Base-by-base conservation (phyloP, 1,284 basidiomycete genomes). In the Apiotrichum gracile region DNA sequence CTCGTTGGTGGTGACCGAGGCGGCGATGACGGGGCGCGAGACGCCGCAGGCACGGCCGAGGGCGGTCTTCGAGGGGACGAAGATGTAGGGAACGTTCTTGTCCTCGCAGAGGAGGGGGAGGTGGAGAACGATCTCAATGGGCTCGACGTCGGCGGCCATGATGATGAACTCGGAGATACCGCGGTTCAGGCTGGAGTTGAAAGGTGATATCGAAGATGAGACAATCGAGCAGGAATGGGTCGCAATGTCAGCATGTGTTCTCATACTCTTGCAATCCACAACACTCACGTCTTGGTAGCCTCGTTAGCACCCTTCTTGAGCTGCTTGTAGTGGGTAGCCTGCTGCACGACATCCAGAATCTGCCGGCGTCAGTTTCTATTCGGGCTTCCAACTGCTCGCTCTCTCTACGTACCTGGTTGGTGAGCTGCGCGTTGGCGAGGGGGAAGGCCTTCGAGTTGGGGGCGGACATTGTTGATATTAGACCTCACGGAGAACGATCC, bases 91-190 rank as follows among this genome's bases (percentile, higher is more conserved):
- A 44, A 97, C 92, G 78, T 96, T 96, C 91, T 99, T 99, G 81
- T 99, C 96, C 78, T 99, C 96, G 74, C 96, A 99, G 40, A 99
- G 81, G 51, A 99, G 81, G 41, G 96, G 96, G 26, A 98, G 84
- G 77, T 98, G 96, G 61, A 99, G 84, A 47, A 99, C 80, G 39
- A 94, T 93, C 69, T 96, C 91, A 22, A 47, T 47, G 31, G 46
- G 46, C 76, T 97, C 93, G 43, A 94, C 94, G 70, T 96, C 91
- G 58, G 92, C 96, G 55, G 96, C 96, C 78, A 99, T 82, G 70
- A 99, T 85, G 77, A 98, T 94, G 78, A 99, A 91, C 78, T 98
- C 96, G 66, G 92, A 89, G 68, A 97, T 93, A 79, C 96, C 94
- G 72, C 96, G 89, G 49, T 55, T 55, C 33, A 55, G 53, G 43